phyloP scores from a whole-genome alignment of 192 early-diverging fungal genomes.

The Coemansia sp. region DNA sequence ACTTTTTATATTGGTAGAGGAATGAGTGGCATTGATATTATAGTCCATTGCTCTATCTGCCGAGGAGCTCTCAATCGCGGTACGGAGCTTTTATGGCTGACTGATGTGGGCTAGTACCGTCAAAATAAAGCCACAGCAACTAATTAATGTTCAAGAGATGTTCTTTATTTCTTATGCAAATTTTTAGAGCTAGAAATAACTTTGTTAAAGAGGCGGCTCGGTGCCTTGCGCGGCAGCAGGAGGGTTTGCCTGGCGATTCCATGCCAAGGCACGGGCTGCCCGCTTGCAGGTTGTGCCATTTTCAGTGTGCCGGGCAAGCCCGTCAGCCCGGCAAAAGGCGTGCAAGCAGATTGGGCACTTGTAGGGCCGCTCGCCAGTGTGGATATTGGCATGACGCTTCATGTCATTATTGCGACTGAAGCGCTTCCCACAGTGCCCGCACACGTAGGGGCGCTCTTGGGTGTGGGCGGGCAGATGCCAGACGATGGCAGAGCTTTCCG shows the following conservation, averaged over 20 bases:
- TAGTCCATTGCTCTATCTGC: too few relatives aligned
- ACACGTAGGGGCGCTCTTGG: slow-evolving; percentile 70
- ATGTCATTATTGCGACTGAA: slow-evolving; percentile 82
- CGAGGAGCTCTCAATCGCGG: too few relatives aligned
- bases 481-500: slow-evolving; percentile 85
- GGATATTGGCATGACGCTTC: slow-evolving; percentile 71
- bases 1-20: too few relatives aligned
- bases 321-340: slow-evolving; percentile 51
- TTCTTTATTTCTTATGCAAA: too few relatives aligned
- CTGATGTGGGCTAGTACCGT: too few relatives aligned
- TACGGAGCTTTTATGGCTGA: too few relatives aligned
- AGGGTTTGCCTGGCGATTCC: not conserved
- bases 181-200: too few relatives aligned
- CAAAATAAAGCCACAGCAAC: too few relatives aligned
- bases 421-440: slow-evolving; percentile 64
- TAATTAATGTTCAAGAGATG: too few relatives aligned
- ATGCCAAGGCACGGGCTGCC: not conserved
- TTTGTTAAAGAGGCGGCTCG: not conserved
- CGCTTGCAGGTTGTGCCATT: slow-evolving; percentile 54
- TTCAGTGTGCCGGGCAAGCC: slow-evolving; percentile 44
- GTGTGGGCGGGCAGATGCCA: slow-evolving; percentile 81
- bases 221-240: not conserved
- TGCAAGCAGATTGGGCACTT: slow-evolving; percentile 59
- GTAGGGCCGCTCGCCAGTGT: slow-evolving; percentile 62
- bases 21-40: too few relatives aligned